phyloP scores from a whole-genome alignment of 2,329 filamentous ascomycete genomes.

The Corynespora cassiicola region DNA sequence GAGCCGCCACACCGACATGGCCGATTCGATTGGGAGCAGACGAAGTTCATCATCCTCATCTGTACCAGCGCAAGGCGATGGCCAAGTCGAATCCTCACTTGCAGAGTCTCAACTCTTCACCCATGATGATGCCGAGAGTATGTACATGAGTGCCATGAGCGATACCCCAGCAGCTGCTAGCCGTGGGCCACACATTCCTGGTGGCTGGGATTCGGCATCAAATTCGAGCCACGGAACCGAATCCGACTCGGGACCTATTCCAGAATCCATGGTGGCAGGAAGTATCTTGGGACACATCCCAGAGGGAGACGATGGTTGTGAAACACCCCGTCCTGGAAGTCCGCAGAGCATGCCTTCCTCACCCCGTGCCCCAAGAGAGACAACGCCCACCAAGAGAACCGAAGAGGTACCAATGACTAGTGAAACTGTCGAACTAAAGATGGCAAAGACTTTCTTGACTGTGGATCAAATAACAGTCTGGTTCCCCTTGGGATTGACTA shows the following conservation, averaged over 20 bases:
- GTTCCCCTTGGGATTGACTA: constrained; percentile 40
- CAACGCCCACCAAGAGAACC: not conserved
- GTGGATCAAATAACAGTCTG: constrained; percentile 47
- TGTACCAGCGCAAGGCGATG: too few species aligned
- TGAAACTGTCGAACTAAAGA: constrained; percentile 14
- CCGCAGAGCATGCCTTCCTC: constrained; percentile 30
- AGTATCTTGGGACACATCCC: constrained; percentile 36
- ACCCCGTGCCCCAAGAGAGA: constrained; percentile 9
- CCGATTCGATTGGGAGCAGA: too few species aligned
- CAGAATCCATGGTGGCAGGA: constrained; percentile 35
- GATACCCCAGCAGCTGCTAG: constrained; percentile 35
- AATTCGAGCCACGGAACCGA: constrained; percentile 35
- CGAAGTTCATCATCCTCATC: too few species aligned
- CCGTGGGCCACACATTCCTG: constrained; percentile 42
- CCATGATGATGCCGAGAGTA: constrained; percentile 82
- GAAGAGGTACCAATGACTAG: not conserved
- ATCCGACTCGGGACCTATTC: constrained; percentile 36
- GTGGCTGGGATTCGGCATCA: constrained; percentile 49
- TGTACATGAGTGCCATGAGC: constrained; percentile 79
- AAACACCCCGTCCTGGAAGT: constrained; percentile 47
- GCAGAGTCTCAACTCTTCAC: constrained; percentile 79
- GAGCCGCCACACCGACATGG: too few species aligned
- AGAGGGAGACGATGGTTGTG: constrained; percentile 43
- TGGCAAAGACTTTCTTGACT: constrained; percentile 40
- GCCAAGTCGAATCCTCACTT: too few species aligned